A percentile compares a stretch with the other conserved stretches of the same genome.
phyloP scores from a whole-genome alignment of 441 rosid genomes.

The Syzygium syzygioides region DNA sequence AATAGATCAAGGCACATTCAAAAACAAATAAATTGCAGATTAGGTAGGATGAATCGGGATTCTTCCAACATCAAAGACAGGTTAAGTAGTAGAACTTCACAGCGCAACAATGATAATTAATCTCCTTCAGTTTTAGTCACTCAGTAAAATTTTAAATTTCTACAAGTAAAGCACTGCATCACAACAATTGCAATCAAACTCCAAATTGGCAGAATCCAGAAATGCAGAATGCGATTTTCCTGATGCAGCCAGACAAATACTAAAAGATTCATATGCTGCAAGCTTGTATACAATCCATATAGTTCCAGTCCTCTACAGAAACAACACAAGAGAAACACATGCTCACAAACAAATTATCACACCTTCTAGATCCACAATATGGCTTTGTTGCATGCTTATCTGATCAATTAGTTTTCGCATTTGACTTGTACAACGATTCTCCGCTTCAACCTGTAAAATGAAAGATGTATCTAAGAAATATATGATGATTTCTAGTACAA shows the following conservation, averaged over 20 bases:
- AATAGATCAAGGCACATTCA: neutral
- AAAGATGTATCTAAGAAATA: neutral
- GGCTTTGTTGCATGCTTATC: slow-evolving; percentile 71
- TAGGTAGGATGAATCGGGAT: neutral
- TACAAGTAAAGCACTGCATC: neutral
- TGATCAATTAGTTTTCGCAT: slow-evolving; percentile 74
- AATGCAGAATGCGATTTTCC: neutral
- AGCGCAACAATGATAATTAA: neutral
- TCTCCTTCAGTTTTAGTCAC: neutral
- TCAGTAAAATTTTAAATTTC: neutral
- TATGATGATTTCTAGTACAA: neutral
- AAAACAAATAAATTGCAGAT: neutral
- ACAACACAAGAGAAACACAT: neutral
- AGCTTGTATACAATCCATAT: neutral
- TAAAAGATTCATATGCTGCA: neutral
- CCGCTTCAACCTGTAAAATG: slow-evolving; percentile 57
- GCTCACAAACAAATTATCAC: neutral
- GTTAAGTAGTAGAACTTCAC: neutral
- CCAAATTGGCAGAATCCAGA: neutral
- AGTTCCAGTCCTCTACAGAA: neutral
- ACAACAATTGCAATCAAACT: neutral
- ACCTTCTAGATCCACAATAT: slow-evolving; percentile 79
- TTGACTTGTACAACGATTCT: slow-evolving; percentile 74
- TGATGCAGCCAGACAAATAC: neutral
- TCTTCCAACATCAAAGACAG: neutral